Conservation (phyloP, 495 filamentous ascomycete genomes). For the Daldinia bambusicola region DNA sequence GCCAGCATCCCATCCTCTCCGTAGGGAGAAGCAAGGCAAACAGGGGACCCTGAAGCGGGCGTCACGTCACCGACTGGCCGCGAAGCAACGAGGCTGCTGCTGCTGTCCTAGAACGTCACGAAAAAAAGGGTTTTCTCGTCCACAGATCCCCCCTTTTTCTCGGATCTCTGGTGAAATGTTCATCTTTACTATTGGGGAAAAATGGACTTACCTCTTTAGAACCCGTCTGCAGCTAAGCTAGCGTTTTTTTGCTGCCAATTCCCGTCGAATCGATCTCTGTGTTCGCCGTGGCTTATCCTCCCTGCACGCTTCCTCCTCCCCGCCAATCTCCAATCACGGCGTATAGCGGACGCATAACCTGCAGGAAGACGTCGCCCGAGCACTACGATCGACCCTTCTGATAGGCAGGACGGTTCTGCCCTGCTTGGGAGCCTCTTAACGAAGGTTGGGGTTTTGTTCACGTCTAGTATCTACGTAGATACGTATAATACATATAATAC, state of each 20-base stretch:
- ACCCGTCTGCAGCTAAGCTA: conserved; percentile 29
- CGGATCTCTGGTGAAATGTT: too few relatives aligned
- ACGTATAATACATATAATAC: conserved; percentile 1
- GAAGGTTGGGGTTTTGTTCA: not conserved
- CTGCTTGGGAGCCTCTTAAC: conserved; percentile 36
- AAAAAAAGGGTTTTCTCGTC: not conserved
- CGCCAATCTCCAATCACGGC: conserved; percentile 37
- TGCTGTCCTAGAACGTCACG: conserved; percentile 14
- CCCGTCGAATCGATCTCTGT: conserved; percentile 43
- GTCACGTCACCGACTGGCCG: conserved; percentile 25
- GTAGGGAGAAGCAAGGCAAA: conserved; percentile 38
- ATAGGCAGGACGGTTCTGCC: conserved; percentile 37
- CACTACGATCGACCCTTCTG: conserved; percentile 35
- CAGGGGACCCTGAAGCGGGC: conserved; percentile 8
- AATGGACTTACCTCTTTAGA: conserved; percentile 36
- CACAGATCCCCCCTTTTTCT: not conserved
- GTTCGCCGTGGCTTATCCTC: conserved; percentile 40
- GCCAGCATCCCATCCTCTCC: conserved; percentile 9
- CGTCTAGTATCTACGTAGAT: conserved; percentile 12
- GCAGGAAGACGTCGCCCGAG: conserved; percentile 41
- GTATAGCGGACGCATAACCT: conserved; percentile 39
- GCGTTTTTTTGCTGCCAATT: conserved; percentile 20
- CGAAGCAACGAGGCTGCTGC: conserved; percentile 36
- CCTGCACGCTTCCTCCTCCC: conserved; percentile 5
- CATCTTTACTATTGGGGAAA: not conserved